Evolutionary conservation across 1,284 basidiomycete species (phyloP).

Genomic region (Kwoniella shivajii): DNA sequence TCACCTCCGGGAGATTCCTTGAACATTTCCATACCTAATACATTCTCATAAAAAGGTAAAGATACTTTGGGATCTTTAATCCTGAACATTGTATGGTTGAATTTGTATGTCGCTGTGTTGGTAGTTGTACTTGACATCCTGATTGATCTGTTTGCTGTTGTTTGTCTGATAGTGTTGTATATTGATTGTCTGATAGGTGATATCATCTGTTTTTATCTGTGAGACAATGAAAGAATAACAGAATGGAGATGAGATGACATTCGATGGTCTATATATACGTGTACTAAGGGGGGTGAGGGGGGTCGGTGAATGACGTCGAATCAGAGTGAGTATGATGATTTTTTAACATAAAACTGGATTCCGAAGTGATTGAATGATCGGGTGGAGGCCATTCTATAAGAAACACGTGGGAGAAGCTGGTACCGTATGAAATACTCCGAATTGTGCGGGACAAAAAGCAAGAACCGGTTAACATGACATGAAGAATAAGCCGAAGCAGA

Average conservation of each 20-base stretch:
- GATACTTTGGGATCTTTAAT: constrained; percentile 84
- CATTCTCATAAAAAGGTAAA: constrained; percentile 69
- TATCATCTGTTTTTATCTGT: background rate
- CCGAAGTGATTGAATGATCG: no score
- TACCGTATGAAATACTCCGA: no score
- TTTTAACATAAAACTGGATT: background rate
- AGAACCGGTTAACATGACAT: no score
- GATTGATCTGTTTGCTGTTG: background rate
- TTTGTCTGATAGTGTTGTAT: background rate
- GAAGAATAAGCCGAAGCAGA: no score
- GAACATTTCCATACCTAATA: constrained; percentile 77
- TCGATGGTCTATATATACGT: no score
- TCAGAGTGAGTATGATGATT: no score
- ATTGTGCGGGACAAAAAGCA: no score
- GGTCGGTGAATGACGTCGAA: no score
- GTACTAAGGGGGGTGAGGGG: no score
- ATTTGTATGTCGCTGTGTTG: constrained; percentile 58
- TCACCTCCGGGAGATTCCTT: constrained; percentile 47
- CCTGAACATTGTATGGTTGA: constrained; percentile 70
- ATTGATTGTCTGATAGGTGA: background rate
- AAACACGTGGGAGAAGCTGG: no score
- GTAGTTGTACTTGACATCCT: constrained; percentile 13
- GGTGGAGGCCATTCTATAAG: no score
- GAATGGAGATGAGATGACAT: background rate
- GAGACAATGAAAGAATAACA: background rate